Conservation (phyloP, 495 filamentous ascomycete species). For the Eremomyces bilateralis region DNA sequence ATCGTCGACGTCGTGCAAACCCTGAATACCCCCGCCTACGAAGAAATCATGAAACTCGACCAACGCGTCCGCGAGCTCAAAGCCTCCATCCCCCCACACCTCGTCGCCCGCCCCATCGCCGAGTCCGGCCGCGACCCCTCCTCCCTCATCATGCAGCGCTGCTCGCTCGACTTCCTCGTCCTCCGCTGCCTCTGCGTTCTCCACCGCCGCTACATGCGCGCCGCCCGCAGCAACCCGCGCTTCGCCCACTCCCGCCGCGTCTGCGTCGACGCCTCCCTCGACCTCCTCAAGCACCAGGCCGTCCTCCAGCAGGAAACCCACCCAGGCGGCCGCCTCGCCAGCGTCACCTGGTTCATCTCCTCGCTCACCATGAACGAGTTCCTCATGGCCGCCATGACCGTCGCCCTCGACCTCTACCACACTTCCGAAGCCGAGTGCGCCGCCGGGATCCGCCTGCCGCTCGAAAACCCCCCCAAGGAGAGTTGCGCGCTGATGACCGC, state of each 20-base stretch:
- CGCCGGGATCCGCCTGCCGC: constrained; percentile 20
- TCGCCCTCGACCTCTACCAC: constrained; percentile 50
- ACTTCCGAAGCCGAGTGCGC: constrained; percentile 22
- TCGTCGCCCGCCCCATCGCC: constrained; percentile 46
- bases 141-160: constrained; percentile 60
- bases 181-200: constrained; percentile 66
- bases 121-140: constrained; percentile 55
- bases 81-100: constrained; percentile 41
- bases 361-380: constrained; percentile 67
- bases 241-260: constrained; percentile 63
- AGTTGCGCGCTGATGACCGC: constrained; percentile 53
- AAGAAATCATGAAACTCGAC: constrained; percentile 61
- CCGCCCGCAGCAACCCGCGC: constrained; percentile 45
- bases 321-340: constrained; percentile 45
- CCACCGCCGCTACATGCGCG: constrained; percentile 61
- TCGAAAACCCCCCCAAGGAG: constrained; percentile 38
- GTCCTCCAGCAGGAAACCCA: constrained; percentile 58
- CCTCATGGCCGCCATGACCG: constrained; percentile 70
- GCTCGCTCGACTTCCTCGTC: constrained; percentile 58
- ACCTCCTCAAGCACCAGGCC: constrained; percentile 50
- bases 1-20: constrained; percentile 32
- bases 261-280: constrained; percentile 60
- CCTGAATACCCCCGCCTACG: constrained; percentile 35
- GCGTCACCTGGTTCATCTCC: constrained; percentile 54
- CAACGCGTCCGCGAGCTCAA: constrained; percentile 45